Percentiles rank a stretch among this genome's conserved stretches.
Conservation (phyloP, 2,329 filamentous ascomycete species). For the Penicillium aurantiogriseum region DNA sequence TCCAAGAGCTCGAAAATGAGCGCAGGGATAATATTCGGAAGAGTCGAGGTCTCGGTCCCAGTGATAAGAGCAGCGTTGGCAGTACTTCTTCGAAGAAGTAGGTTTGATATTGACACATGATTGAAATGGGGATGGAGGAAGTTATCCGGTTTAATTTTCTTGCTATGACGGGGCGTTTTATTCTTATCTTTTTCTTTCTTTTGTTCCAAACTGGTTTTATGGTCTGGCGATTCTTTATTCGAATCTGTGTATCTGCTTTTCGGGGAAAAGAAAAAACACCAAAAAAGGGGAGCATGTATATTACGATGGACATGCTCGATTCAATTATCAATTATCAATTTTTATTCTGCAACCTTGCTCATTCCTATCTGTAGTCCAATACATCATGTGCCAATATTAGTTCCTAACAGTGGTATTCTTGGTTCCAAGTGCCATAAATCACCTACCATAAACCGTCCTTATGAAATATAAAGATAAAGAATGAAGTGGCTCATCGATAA, state of each 20-base stretch:
- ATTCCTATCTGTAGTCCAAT: neutral
- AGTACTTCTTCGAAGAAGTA: neutral
- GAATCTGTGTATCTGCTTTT: neutral
- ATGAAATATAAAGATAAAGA: neutral
- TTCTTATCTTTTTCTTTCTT: neutral
- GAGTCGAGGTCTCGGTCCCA: neutral
- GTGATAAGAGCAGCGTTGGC: neutral
- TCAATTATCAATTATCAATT: neutral
- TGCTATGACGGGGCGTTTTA: neutral
- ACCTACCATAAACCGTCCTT: neutral
- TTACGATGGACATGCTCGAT: neutral
- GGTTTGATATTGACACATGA: neutral
- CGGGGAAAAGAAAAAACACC: neutral
- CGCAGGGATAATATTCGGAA: neutral
- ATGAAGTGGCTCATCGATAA: neutral
- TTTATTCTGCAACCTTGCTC: neutral
- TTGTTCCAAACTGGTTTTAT: neutral
- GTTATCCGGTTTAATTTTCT: neutral
- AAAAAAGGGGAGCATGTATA: neutral
- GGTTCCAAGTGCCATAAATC: neutral
- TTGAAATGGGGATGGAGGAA: neutral
- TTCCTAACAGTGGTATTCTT: too few species aligned
- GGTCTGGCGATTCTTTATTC: neutral
- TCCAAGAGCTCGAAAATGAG: slow-evolving; percentile 3
- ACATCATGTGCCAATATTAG: neutral